Evolutionary conservation across 148 eudicot genomes (phyloP).

Genomic region (Pouteria glomerata): DNA sequence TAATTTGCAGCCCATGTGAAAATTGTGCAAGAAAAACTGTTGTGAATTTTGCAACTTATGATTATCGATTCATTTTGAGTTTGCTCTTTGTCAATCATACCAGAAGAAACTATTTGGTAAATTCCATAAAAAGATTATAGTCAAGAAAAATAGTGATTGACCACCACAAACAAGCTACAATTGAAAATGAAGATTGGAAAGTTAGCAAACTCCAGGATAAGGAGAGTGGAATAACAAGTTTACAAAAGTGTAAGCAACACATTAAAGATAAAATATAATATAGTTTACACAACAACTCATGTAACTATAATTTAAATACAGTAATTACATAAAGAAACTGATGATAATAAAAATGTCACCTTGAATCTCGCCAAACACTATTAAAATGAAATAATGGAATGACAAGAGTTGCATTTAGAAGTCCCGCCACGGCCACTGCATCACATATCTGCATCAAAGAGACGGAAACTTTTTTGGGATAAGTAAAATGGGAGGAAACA

Average conservation of each 20-base stretch:
- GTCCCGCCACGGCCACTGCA: constrained; percentile 96
- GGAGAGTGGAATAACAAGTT: background rate
- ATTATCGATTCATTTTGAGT: background rate
- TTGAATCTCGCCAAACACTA: constrained; percentile 96
- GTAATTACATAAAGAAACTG: background rate
- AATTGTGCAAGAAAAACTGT: background rate
- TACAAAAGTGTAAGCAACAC: background rate
- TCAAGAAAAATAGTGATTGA: background rate
- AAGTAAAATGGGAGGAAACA: no score
- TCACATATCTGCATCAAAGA: constrained; percentile 74
- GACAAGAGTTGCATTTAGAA: constrained; percentile 93
- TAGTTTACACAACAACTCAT: no score
- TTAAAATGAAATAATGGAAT: constrained; percentile 93
- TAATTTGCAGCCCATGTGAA: background rate
- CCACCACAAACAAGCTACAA: background rate
- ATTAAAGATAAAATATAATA: background rate
- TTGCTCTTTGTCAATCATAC: background rate
- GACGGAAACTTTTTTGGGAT: no score
- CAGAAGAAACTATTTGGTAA: background rate
- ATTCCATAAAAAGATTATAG: background rate
- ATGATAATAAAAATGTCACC: constrained; percentile 33
- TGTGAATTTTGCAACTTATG: background rate
- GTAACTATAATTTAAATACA: background rate
- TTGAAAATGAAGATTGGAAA: background rate
- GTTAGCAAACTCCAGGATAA: background rate